Evolutionary conservation across 129 eudicot genomes (phyloP).

Genomic region (Flaveria bidentis): DNA sequence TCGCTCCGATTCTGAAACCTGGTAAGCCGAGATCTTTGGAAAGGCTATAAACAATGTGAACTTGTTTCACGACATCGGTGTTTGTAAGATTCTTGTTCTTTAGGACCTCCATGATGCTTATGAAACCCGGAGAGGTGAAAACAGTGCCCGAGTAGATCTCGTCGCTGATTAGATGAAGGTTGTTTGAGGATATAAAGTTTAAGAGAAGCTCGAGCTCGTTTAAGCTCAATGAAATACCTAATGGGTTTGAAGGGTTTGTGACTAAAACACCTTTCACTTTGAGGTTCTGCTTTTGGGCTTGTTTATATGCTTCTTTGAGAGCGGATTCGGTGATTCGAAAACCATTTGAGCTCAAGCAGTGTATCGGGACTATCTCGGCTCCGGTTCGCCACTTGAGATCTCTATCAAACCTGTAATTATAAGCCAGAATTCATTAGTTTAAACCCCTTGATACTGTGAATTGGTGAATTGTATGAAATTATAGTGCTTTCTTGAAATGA

Average conservation of each 20-base stretch:
- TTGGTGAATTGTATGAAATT: too few species aligned
- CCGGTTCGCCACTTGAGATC: slow-evolving; percentile 87
- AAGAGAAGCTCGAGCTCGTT: slow-evolving; percentile 71
- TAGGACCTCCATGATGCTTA: slow-evolving; percentile 69
- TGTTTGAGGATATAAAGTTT: slow-evolving; percentile 49
- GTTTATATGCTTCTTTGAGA: slow-evolving; percentile 62
- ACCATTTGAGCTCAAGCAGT: slow-evolving; percentile 64
- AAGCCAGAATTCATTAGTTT: background rate
- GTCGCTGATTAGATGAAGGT: slow-evolving; percentile 72
- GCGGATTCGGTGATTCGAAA: slow-evolving; percentile 64
- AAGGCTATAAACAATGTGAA: slow-evolving; percentile 80
- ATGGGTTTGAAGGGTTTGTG: slow-evolving; percentile 92
- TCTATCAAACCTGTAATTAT: slow-evolving; percentile 54
- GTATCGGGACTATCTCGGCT: slow-evolving; percentile 68
- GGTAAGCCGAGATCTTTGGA: slow-evolving; percentile 91
- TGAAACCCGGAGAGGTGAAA: slow-evolving; percentile 53
- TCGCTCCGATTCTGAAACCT: slow-evolving; percentile 80
- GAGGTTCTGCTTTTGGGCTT: slow-evolving; percentile 64
- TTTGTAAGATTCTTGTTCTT: slow-evolving; percentile 30
- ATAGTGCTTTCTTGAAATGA: too few species aligned
- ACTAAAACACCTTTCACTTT: slow-evolving; percentile 78
- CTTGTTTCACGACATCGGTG: slow-evolving; percentile 47
- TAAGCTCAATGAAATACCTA: slow-evolving; percentile 69
- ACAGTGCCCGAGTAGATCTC: slow-evolving; percentile 93
- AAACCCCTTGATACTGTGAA: too few species aligned